Evolutionary conservation across 306 rosid species (phyloP), one percentile per base, ranked within the genome.

Genomic region (Castanopsis chinensis): DNA sequence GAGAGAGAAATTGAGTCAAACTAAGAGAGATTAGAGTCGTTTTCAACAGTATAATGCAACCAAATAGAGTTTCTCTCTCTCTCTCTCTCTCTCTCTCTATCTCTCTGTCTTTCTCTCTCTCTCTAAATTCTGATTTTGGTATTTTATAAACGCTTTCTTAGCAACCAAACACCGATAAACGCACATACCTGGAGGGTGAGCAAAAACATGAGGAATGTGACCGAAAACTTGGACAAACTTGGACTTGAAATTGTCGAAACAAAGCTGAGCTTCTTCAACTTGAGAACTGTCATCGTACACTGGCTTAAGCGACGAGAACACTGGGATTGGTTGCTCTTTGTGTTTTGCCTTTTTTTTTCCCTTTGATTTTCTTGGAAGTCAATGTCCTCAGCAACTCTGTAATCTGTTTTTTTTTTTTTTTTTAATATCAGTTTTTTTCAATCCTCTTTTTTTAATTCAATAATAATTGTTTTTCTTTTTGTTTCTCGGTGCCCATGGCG

Each of bases 261-360:
- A 94, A 78, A 93, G 93, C 82, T 85, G 83, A 71, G 98, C 98
- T 75, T 95, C 98, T 76, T 91, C 99, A 43, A 88, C 91, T 6
- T 82, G 84, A 21, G 97, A 91, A 23, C 86, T 90, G 1, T 77
- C 84, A 59, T 92, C 97, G 3, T 95, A 95, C 0, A 95, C 92
- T 13, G 89, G 76, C 6, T 83, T 90, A 21, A 93, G 85, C 18
- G 78, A 70, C 25, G 89, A 65, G 88, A 76, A 89, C 64, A 88
- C 77, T 5, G 94, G 99, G 75, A 95, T 79, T 53, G 98, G 98
- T 45, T 93, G 96, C 12, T 93, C 98, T 55, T 93, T 97, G 85
- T 93, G 90, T 20, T 87, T 89, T 76, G 86, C 88, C 97, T 91
- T 37, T 60, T 8, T 7, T 9, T 9, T 33, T 33, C 37, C 7